Percentiles rank a stretch among this genome's conserved stretches.
Evolutionary conservation across 129 eudicot genomes (phyloP).

Genomic region (Escallonia herrerae): DNA sequence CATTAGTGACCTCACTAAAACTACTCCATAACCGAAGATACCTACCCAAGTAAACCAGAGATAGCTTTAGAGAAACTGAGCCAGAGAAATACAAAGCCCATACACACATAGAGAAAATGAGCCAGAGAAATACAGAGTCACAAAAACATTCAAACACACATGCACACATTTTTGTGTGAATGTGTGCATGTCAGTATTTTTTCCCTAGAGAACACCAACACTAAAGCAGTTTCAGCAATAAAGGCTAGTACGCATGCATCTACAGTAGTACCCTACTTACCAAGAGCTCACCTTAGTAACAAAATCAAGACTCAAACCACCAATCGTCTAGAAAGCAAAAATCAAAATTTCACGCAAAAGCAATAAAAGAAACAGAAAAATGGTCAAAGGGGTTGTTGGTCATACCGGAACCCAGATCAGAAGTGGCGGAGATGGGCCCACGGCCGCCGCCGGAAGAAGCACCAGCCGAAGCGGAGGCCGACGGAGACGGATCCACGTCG

Average conservation of each 20-base stretch:
- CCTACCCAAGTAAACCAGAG: slow-evolving; percentile 21
- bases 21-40: slow-evolving; percentile 27
- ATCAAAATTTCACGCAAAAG: background rate
- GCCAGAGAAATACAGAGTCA: background rate
- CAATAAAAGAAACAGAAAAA: slow-evolving; percentile 1
- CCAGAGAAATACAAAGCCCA: background rate
- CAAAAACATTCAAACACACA: background rate
- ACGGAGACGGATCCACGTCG: slow-evolving; percentile 24
- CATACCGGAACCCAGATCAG: slow-evolving; percentile 92
- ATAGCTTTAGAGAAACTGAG: background rate
- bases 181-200: too few relatives aligned
- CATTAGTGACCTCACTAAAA: slow-evolving; percentile 33
- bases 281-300: too few relatives aligned
- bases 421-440: slow-evolving; percentile 60
- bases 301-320: background rate
- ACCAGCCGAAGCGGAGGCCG: slow-evolving; percentile 47
- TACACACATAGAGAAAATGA: background rate
- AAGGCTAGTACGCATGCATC: background rate
- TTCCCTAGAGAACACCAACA: background rate
- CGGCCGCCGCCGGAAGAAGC: slow-evolving; percentile 47
- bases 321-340: background rate
- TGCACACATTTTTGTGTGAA: too few relatives aligned
- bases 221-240: background rate
- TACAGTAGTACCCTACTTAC: background rate
- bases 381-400: background rate